Evolutionary conservation across 805 yeast genomes (phyloP).

Genomic region (Starmerella gropengiesseri): DNA sequence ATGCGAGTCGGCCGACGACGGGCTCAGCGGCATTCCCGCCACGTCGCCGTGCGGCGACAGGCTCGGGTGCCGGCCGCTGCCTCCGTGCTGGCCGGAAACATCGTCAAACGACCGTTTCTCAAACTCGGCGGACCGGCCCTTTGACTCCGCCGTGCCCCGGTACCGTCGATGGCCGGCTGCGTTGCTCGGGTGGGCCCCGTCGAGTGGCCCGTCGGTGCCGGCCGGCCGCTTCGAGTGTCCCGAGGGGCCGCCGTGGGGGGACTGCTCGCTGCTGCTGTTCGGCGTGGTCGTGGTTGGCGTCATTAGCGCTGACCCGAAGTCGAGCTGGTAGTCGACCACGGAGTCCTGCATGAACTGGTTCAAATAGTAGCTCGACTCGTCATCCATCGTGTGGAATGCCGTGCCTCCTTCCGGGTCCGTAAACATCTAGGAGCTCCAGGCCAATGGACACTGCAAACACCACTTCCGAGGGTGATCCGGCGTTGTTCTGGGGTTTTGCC

Average conservation of each 20-base stretch:
- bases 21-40: slow-evolving; percentile 13
- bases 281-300: slow-evolving; percentile 11
- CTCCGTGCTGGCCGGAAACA: not conserved
- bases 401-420: slow-evolving; percentile 9
- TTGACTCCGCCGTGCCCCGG: not conserved
- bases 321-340: slow-evolving; percentile 13
- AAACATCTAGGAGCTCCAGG: slow-evolving; percentile 1
- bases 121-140: not conserved
- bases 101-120: not conserved
- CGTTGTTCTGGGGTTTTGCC: not conserved
- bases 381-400: slow-evolving; percentile 8
- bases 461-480: not conserved
- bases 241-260: slow-evolving; percentile 1
- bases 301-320: slow-evolving; percentile 14
- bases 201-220: not conserved
- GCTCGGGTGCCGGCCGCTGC: not conserved
- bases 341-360: slow-evolving; percentile 19
- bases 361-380: slow-evolving; percentile 11
- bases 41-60: slow-evolving; percentile 7
- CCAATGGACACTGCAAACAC: slow-evolving; percentile 1
- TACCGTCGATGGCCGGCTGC: not conserved
- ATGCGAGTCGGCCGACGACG: slow-evolving; percentile 13
- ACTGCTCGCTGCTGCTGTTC: not conserved
- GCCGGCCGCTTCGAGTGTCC: not conserved
- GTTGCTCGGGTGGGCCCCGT: not conserved